Percentiles rank a stretch among this genome's conserved stretches.
These are phyloP conservation scores for Parmelia sp. DNA, from an alignment of 495 filamentous ascomycete species.

Conservation along the genomic window DNA sequence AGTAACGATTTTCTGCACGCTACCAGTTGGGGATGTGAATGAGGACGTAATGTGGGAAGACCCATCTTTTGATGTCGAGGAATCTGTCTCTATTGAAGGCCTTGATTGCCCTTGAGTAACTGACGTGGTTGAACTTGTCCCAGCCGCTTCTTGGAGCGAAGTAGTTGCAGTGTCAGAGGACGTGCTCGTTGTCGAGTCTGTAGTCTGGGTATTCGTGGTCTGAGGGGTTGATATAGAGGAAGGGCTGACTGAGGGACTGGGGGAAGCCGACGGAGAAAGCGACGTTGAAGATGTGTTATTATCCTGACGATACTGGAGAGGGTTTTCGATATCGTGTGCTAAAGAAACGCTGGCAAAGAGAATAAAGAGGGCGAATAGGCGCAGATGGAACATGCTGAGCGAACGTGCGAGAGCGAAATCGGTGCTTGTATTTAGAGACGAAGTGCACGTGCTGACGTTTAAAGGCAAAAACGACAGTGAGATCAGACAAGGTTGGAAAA, in stretches of 20 bases:
- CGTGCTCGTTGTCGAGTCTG: slow-evolving; percentile 17
- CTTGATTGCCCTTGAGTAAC: slow-evolving; percentile 1
- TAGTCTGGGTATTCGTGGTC: background rate
- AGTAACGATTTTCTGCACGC: slow-evolving; percentile 18
- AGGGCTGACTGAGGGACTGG: slow-evolving; percentile 23
- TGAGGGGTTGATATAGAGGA: slow-evolving; percentile 15
- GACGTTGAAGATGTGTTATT: slow-evolving; percentile 22
- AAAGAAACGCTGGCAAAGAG: background rate
- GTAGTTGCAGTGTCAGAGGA: slow-evolving; percentile 14
- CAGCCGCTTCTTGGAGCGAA: background rate
- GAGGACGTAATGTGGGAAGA: slow-evolving; percentile 4
- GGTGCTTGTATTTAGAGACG: background rate
- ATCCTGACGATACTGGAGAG: slow-evolving; percentile 19
- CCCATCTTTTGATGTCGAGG: slow-evolving; percentile 3
- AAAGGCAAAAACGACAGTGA: background rate
- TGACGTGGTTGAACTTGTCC: background rate
- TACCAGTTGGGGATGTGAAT: slow-evolving; percentile 18
- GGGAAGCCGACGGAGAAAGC: slow-evolving; percentile 21
- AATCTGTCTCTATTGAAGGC: slow-evolving; percentile 5
- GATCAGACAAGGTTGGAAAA: background rate
- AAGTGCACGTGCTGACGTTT: background rate
- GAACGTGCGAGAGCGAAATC: background rate
- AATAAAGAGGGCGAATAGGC: slow-evolving; percentile 8
- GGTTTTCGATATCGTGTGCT: slow-evolving; percentile 16
- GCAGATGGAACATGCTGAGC: slow-evolving; percentile 5